Evolutionary conservation across 106 monocot species (phyloP), one percentile per base, ranked within the genome.

Genomic region (Iris macrosiphon): DNA sequence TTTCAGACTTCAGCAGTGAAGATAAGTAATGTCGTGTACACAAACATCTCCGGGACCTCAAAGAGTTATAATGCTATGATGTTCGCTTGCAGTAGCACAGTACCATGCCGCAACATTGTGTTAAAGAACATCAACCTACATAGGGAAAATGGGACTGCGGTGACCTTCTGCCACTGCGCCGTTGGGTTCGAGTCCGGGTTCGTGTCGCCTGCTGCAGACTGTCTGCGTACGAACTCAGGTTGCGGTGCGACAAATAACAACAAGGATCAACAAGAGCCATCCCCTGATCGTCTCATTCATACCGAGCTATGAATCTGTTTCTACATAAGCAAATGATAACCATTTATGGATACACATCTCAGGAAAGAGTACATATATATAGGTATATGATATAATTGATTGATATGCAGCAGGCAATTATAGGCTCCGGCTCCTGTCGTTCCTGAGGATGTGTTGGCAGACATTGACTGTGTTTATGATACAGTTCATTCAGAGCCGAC

Each of bases 101-200:
- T 98, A 3, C 89, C 90, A 3, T 98, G 96, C 72, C 79, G 74
- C 60, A 72, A 70, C 57, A 90, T 98, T 37, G 77, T 90, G 18
- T 47, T 98, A 32, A 75, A 80, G 69, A 87, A 98, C 68, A 83
- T 98, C 7, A 74, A 91, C 65, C 67, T 98, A 1, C 55, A 62
- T 47, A 75, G 44, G 49, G 83, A 69, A 9, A 72, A 77, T 50
- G 89, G 96, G 34, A 69, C 58, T 2, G 70, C 73, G 6, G 75
- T 75, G 52, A 91, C 91, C 30, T 80, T 75, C 45, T 98, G 96
- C 72, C 86, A 98, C 55, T 90, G 78, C 25, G 96, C 83, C 32
- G 83, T 83, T 70, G 96, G 96, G 11, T 77, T 87, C 28, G 83
- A 75, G 59, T 80, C 69, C n/a, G 96, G 96, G 4, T 52, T 52